phyloP scores from a whole-genome alignment of 495 filamentous ascomycete genomes.

The Tuber melanosporum region DNA sequence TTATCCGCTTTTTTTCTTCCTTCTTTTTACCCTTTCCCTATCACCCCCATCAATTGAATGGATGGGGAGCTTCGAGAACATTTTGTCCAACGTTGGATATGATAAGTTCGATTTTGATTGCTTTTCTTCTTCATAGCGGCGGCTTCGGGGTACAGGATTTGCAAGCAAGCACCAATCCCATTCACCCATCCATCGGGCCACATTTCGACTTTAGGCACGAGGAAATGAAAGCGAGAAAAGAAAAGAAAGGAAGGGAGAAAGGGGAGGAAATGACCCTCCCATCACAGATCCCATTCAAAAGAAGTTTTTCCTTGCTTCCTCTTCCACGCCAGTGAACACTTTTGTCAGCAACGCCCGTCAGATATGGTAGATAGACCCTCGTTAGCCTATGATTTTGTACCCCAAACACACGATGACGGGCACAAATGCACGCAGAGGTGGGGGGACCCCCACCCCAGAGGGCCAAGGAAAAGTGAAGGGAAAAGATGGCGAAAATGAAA shows the following conservation, averaged over 20 bases:
- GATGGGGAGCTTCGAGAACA: neutral
- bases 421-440: neutral
- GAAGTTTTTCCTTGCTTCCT: neutral
- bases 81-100: neutral
- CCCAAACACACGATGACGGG: neutral
- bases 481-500: neutral
- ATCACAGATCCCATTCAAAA: neutral
- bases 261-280: neutral
- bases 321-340: neutral
- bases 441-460: neutral
- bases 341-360: neutral
- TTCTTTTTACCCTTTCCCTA: neutral
- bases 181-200: neutral
- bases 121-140: neutral
- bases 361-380: neutral
- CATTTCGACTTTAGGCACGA: neutral
- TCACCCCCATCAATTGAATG: neutral
- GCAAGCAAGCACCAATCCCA: neutral
- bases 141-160: neutral
- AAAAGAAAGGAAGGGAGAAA: neutral
- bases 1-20: neutral
- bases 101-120: conserved; percentile 3
- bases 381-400: neutral
- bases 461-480: neutral
- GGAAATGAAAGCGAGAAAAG: neutral